Conservation (phyloP, 2,329 filamentous ascomycete genomes). For the Dactylella cylindrospora region DNA sequence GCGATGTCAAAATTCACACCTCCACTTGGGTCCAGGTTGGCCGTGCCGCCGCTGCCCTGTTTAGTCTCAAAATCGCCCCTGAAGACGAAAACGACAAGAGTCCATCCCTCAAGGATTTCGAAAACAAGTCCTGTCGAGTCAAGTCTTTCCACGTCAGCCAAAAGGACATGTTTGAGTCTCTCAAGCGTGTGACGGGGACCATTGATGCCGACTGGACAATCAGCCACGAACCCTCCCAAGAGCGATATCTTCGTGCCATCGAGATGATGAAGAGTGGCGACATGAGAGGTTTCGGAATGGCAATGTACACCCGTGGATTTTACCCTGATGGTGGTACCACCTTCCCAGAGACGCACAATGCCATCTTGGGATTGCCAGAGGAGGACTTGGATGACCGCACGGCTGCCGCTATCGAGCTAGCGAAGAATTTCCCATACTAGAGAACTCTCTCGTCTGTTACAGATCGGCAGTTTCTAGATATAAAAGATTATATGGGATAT, state of each 20-base stretch:
- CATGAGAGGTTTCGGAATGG: constrained; percentile 54
- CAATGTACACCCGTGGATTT: constrained; percentile 63
- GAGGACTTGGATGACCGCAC: constrained; percentile 64
- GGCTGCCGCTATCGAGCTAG: constrained; percentile 56
- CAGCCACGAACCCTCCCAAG: constrained; percentile 54
- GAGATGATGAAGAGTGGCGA: constrained; percentile 55
- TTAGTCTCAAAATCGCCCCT: constrained; percentile 53
- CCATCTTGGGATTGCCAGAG: constrained; percentile 60
- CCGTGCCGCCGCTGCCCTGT: constrained; percentile 58
- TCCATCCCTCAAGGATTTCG: constrained; percentile 54
- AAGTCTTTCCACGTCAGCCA: constrained; percentile 63
- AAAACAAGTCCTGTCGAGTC: constrained; percentile 58
- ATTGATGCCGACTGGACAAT: constrained; percentile 65
- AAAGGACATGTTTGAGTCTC: constrained; percentile 65
- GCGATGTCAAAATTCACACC: constrained; percentile 60
- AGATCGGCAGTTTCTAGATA: too few relatives aligned
- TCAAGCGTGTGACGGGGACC: constrained; percentile 62
- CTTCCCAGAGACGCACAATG: constrained; percentile 58
- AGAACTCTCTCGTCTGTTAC: too few relatives aligned
- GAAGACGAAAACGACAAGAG: constrained; percentile 52
- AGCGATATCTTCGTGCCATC: constrained; percentile 55
- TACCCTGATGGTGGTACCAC: constrained; percentile 54
- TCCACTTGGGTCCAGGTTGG: constrained; percentile 63
- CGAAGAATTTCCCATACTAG: too few relatives aligned
- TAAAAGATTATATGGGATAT: too few relatives aligned